Percentiles rank a stretch among this genome's conserved stretches.
Evolutionary conservation across 805 yeast genomes (phyloP).

Genomic region (Monosporozyma aerobia): DNA sequence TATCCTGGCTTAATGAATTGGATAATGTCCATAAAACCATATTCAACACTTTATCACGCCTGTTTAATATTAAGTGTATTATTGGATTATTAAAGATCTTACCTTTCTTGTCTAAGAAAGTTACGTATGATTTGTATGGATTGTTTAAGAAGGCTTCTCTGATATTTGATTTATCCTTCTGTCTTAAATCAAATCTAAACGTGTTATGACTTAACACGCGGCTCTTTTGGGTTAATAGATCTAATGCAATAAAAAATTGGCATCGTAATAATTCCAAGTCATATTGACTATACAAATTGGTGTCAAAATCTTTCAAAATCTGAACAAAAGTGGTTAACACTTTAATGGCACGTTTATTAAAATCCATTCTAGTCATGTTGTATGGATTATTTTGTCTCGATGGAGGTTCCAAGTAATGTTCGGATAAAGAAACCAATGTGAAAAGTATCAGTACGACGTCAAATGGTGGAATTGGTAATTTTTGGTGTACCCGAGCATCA

Average conservation of each 20-base stretch:
- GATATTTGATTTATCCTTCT: background rate
- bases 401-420: conserved; percentile 20
- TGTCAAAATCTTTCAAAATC: conserved; percentile 14
- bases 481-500: background rate
- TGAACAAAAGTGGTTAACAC: conserved; percentile 19
- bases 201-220: background rate
- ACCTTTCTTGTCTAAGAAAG: conserved; percentile 13
- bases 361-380: conserved; percentile 19
- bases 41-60: conserved; percentile 20
- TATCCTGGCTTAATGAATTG: conserved; percentile 12
- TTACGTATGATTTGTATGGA: conserved; percentile 20
- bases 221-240: conserved; percentile 7
- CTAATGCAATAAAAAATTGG: conserved; percentile 22
- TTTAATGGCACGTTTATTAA: conserved; percentile 30
- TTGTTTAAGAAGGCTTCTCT: background rate
- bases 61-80: conserved; percentile 12
- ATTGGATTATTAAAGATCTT: conserved; percentile 15
- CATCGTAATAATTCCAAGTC: conserved; percentile 23
- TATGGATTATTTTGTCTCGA: conserved; percentile 22
- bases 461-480: conserved; percentile 25
- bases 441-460: conserved; percentile 29
- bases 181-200: background rate
- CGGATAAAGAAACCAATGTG: conserved; percentile 31
- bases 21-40: conserved; percentile 23
- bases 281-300: conserved; percentile 8